Evolutionary conservation across 148 eudicot species (phyloP).

Genomic region (Drosera capensis): DNA sequence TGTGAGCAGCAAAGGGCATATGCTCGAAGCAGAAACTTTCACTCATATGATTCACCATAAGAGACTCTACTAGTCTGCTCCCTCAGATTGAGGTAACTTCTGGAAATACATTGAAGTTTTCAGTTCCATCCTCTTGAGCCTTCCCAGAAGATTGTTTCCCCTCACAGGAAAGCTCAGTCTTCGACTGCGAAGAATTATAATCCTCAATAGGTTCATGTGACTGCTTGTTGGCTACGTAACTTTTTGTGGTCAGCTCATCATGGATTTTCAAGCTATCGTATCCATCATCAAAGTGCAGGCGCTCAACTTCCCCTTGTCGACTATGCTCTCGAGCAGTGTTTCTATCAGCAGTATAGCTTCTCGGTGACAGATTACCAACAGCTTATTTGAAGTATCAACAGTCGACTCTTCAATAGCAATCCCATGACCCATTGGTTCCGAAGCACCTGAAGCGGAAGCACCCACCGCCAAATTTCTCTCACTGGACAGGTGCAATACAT

Average conservation of each 20-base stretch:
- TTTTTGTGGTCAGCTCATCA: neutral
- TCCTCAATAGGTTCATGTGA: conserved; percentile 2
- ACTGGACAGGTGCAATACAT: neutral
- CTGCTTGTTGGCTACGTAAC: conserved; percentile 2
- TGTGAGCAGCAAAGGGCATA: conserved; percentile 2
- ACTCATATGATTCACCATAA: neutral
- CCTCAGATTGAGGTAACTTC: neutral
- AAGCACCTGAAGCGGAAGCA: neutral
- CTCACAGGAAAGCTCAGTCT: conserved; percentile 1
- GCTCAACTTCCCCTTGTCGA: neutral
- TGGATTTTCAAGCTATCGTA: conserved; percentile 2
- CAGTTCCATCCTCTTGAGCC: neutral
- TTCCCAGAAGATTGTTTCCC: neutral
- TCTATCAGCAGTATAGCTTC: neutral
- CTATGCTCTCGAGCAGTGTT: neutral
- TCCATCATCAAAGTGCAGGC: conserved; percentile 1
- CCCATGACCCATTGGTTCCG: neutral
- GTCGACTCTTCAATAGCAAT: neutral
- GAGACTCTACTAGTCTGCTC: neutral
- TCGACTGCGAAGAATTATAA: neutral
- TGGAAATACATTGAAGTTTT: neutral
- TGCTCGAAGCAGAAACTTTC: conserved; percentile 1
- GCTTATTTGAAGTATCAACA: neutral
- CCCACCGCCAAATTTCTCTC: neutral
- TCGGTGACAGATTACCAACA: conserved; percentile 1